phyloP scores from a whole-genome alignment of 441 rosid genomes.

The Arabidopsis hybrid region DNA sequence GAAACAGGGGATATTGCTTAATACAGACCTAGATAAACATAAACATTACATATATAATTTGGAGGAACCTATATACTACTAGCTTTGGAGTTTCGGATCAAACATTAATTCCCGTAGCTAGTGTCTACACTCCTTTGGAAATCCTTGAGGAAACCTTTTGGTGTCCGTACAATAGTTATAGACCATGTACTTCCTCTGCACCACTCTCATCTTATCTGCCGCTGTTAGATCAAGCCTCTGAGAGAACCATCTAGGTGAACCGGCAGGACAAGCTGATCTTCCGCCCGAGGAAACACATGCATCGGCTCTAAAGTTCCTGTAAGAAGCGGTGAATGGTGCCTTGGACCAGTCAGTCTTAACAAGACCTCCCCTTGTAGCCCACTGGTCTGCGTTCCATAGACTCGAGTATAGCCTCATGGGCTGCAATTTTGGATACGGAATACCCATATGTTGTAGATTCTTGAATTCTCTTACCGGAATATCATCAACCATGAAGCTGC shows the following conservation, averaged over 20 bases:
- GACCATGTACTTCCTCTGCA: constrained; percentile 59
- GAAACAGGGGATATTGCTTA: constrained; percentile 23
- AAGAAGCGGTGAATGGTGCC: constrained; percentile 67
- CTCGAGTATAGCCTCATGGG: constrained; percentile 65
- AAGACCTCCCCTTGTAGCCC: constrained; percentile 74
- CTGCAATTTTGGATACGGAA: constrained; percentile 58
- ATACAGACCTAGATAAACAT: constrained; percentile 6
- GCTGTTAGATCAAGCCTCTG: constrained; percentile 51
- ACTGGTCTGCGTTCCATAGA: constrained; percentile 73
- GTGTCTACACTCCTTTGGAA: constrained; percentile 54
- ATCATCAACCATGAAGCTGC: constrained; percentile 64
- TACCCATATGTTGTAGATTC: constrained; percentile 57
- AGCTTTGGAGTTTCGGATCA: neutral
- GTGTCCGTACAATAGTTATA: constrained; percentile 61
- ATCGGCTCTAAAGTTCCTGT: constrained; percentile 53
- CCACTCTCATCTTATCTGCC: constrained; percentile 51
- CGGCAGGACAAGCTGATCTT: constrained; percentile 44
- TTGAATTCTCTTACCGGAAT: constrained; percentile 64
- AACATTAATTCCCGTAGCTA: constrained; percentile 10
- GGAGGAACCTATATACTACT: constrained; percentile 5
- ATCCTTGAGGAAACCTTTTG: constrained; percentile 59
- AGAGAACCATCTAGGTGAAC: constrained; percentile 51
- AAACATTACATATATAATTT: constrained; percentile 10
- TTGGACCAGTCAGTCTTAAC: constrained; percentile 64
- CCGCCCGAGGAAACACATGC: constrained; percentile 58